Evolutionary conservation across 352 stramenopile species (phyloP).

Genomic region (Pythium graminicola): DNA sequence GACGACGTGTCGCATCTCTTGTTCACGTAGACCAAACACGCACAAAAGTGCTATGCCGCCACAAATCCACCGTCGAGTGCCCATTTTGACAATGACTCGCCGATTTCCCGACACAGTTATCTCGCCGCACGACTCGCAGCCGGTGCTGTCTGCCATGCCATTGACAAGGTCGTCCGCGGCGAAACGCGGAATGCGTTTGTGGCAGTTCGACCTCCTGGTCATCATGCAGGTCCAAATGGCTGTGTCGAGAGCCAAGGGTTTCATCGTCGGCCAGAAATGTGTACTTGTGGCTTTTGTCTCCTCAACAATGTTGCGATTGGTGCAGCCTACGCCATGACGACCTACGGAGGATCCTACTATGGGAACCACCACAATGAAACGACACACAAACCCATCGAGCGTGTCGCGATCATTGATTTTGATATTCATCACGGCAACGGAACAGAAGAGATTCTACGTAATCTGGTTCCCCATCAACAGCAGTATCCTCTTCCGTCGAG

Average conservation of each 20-base stretch:
- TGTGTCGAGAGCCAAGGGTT: conserved; percentile 50
- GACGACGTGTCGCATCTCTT: neutral
- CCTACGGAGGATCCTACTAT: conserved; percentile 42
- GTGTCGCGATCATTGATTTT: conserved; percentile 97
- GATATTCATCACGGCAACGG: conserved; percentile 99
- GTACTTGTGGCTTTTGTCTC: conserved; percentile 94
- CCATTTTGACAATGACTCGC: conserved; percentile 58
- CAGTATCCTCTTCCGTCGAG: conserved; percentile 57
- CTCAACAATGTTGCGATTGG: conserved; percentile 99
- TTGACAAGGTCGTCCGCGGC: conserved; percentile 74
- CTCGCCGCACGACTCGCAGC: conserved; percentile 68
- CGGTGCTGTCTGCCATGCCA: conserved; percentile 70
- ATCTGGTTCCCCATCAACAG: conserved; percentile 53
- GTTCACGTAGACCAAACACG: conserved; percentile 29
- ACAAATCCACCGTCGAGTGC: conserved; percentile 39
- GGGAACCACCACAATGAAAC: conserved; percentile 52
- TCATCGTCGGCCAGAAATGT: conserved; percentile 54
- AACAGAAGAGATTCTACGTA: conserved; percentile 89
- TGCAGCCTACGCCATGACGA: conserved; percentile 93
- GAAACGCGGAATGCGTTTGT: conserved; percentile 81
- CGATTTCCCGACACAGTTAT: conserved; percentile 58
- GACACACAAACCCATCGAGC: conserved; percentile 83
- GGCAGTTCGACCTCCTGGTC: conserved; percentile 87
- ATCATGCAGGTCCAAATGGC: conserved; percentile 86
- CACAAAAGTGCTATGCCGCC: conserved; percentile 39